These are phyloP conservation scores for Coniochaeta sp. DNA, from an alignment of 2,329 filamentous ascomycete species.

Conservation along the genomic window DNA sequence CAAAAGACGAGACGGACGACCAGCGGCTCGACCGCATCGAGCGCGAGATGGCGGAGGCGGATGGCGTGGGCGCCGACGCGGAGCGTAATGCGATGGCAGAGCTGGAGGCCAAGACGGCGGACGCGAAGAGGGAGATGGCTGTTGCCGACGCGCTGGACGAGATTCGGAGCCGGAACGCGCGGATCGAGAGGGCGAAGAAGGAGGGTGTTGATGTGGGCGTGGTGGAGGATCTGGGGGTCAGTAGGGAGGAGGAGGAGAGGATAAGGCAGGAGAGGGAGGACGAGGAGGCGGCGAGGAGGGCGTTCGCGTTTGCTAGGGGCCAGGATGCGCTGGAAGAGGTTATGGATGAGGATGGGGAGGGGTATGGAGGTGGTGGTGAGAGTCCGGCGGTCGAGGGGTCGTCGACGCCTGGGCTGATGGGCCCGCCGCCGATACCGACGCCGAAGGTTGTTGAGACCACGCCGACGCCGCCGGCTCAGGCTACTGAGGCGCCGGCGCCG, in stretches of 20 bases:
- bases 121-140: conserved; percentile 92
- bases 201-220: conserved; percentile 54
- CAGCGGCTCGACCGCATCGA: conserved; percentile 80
- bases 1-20: conserved; percentile 72
- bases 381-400: conserved; percentile 23
- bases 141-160: conserved; percentile 94
- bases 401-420: conserved; percentile 16
- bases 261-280: conserved; percentile 71
- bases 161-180: conserved; percentile 84
- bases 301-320: conserved; percentile 61
- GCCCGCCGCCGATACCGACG: conserved; percentile 18
- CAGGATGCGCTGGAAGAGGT: conserved; percentile 38
- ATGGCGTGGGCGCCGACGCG: conserved; percentile 56
- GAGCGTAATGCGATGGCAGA: conserved; percentile 93
- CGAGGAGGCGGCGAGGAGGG: conserved; percentile 69
- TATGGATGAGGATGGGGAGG: conserved; percentile 41
- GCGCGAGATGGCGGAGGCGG: conserved; percentile 59
- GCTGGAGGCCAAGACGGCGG: conserved; percentile 84
- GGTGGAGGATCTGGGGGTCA: conserved; percentile 31
- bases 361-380: conserved; percentile 10
- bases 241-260: conserved; percentile 52
- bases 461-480: no score
- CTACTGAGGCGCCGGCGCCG: conserved; percentile 39
- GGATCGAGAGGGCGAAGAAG: conserved; percentile 69
- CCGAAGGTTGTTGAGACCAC: conserved; percentile 26